Base-by-base conservation (phyloP, 139 green algal genomes). In the Coccomyxa sp. region DNA sequence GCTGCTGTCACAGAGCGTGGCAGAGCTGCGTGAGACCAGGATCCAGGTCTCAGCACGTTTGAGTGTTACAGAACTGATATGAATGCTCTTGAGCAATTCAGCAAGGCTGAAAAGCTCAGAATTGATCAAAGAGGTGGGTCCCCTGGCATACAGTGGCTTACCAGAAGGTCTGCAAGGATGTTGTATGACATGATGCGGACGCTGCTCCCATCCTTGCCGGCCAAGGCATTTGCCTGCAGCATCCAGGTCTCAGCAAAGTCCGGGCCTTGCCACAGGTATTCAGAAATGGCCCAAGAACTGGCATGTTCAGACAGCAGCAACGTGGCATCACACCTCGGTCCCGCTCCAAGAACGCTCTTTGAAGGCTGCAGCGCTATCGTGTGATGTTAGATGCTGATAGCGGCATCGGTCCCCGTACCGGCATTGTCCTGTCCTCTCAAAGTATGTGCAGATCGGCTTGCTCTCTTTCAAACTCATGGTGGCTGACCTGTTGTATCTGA, bases 111-210 rank as follows among this genome's bases (percentile, higher is more conserved):
- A 58, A 37, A 22, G 16, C 24, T 33, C 16, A 55, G 35, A 79
- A 16, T 44, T 12, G 6, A 72, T 41, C 36, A 76, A 40, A 58
- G 39, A 8, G 0, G 50, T 8, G 3, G 18, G 68, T 33, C 35
- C 36, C 29, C 22, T 39, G 8, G 74, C 2, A 0, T n/a, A 71
- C 12, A 35, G 41, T 10, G 2, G 8, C 81, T 73, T 68, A 89
- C 83, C 81, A 94, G 76, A 8, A 78, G 72, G 31, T 93, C 90
- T 1, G 91, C 92, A 7, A 97, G 86, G 0, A 95, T 78, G 79
- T 97, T 97, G 86, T 95, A 97, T 0, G 82, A 89, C 89, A 97
- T 92, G 27, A 97, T 76, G 73, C 76, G 44, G 44, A 40, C 44
- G n/a, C 22, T 55, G 12, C 6, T n/a, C 44, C 44, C 29, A 72